Conservation (phyloP, 2,329 filamentous ascomycete genomes). For the Pezicula rhizophila region DNA sequence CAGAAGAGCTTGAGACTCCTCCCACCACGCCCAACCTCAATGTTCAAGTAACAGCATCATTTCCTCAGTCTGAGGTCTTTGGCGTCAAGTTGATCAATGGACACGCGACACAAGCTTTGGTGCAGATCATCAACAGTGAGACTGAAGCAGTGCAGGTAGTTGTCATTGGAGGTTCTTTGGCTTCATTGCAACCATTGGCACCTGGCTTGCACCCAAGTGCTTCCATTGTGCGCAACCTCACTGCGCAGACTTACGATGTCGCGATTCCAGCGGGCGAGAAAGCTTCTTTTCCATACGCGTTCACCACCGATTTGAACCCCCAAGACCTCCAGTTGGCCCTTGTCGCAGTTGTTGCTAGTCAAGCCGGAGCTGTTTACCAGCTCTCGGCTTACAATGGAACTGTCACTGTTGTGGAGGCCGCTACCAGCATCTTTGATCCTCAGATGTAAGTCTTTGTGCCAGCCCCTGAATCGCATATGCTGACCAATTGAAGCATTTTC, state of each 20-base stretch:
- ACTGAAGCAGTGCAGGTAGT: slow-evolving; percentile 65
- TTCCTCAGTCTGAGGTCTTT: slow-evolving; percentile 67
- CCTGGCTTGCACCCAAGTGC: slow-evolving; percentile 40
- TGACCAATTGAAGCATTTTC: slow-evolving; percentile 67
- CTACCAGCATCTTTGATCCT: slow-evolving; percentile 86
- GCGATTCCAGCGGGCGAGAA: slow-evolving; percentile 70
- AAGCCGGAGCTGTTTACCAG: slow-evolving; percentile 65
- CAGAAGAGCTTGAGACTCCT: slow-evolving; percentile 20
- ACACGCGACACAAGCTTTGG: slow-evolving; percentile 71
- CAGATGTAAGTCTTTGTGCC: slow-evolving; percentile 67
- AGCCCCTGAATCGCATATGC: slow-evolving; percentile 12
- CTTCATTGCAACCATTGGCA: slow-evolving; percentile 47
- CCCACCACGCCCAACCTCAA: slow-evolving; percentile 43
- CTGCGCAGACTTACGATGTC: slow-evolving; percentile 65
- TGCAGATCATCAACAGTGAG: slow-evolving; percentile 84
- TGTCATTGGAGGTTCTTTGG: slow-evolving; percentile 71
- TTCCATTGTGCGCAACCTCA: slow-evolving; percentile 77
- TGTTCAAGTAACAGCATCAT: slow-evolving; percentile 58
- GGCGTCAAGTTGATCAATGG: slow-evolving; percentile 95
- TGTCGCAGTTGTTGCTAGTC: slow-evolving; percentile 64
- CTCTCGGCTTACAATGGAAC: slow-evolving; percentile 74
- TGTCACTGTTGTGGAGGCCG: slow-evolving; percentile 82
- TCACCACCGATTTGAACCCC: slow-evolving; percentile 86
- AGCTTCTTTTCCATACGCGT: slow-evolving; percentile 73
- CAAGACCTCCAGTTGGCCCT: slow-evolving; percentile 80